Percentiles rank a stretch among this genome's conserved stretches.
Conservation (phyloP, 768 basidiomycete species). For the Tephrocybe sp. region DNA sequence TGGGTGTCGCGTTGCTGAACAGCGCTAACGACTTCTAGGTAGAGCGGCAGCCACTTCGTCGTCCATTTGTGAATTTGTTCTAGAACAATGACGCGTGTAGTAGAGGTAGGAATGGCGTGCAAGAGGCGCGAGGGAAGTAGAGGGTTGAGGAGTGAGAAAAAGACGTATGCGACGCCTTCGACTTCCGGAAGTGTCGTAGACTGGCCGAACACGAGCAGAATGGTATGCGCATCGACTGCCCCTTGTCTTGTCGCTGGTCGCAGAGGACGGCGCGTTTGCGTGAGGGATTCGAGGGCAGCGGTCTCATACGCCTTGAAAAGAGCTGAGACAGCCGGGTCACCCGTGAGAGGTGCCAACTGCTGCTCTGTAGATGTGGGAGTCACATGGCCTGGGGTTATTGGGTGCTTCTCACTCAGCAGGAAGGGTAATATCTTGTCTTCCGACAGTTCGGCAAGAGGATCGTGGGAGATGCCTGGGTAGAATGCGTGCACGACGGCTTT, state of each 20-base stretch:
- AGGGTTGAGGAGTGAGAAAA: conserved; percentile 69
- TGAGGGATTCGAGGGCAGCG: conserved; percentile 63
- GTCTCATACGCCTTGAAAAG: conserved; percentile 66
- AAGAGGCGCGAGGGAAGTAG: conserved; percentile 62
- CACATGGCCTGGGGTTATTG: conserved; percentile 33
- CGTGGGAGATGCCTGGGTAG: conserved; percentile 43
- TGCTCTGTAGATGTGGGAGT: conserved; percentile 11
- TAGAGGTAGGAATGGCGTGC: conserved; percentile 58
- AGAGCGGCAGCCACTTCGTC: conserved; percentile 87
- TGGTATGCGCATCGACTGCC: conserved; percentile 57
- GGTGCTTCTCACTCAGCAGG: conserved; percentile 47
- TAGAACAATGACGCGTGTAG: conserved; percentile 71
- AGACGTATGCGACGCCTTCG: conserved; percentile 63
- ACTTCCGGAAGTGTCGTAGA: conserved; percentile 40
- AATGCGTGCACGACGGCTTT: conserved; percentile 89
- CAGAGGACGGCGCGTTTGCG: conserved; percentile 60
- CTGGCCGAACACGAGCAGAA: conserved; percentile 71
- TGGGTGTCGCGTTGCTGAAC: conserved; percentile 59
- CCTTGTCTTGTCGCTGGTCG: conserved; percentile 55
- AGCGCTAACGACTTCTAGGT: conserved; percentile 76
- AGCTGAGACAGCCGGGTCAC: conserved; percentile 24
- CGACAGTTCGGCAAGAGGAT: conserved; percentile 48
- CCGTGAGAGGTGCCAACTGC: conserved; percentile 10
- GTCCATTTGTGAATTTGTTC: conserved; percentile 78
- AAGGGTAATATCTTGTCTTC: conserved; percentile 64